Evolutionary conservation across 768 basidiomycete species (phyloP).

Genomic region (Hericium alpestre): DNA sequence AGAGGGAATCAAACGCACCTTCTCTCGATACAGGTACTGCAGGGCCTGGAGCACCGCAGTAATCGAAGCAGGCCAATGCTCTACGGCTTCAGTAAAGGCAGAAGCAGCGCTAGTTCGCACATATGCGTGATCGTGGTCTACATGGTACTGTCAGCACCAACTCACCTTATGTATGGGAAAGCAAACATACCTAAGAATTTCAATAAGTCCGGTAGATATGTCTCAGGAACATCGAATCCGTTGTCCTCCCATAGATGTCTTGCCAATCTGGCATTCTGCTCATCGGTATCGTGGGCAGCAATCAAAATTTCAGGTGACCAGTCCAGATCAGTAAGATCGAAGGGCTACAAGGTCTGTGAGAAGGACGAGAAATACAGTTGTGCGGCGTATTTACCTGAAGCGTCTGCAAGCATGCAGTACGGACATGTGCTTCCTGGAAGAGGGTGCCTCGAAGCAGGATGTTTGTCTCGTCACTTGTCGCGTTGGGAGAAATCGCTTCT

Average conservation of each 20-base stretch:
- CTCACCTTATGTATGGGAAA: neutral
- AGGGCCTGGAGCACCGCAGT: slow-evolving; percentile 39
- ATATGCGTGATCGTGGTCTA: slow-evolving; percentile 73
- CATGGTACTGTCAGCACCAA: neutral
- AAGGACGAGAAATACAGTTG: neutral
- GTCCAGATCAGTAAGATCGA: slow-evolving; percentile 89
- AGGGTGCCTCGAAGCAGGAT: slow-evolving; percentile 67
- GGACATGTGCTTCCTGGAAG: slow-evolving; percentile 76
- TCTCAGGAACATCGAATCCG: slow-evolving; percentile 75
- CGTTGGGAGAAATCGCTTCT: slow-evolving; percentile 61
- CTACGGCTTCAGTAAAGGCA: slow-evolving; percentile 70
- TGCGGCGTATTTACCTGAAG: slow-evolving; percentile 49
- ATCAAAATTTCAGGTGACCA: slow-evolving; percentile 88
- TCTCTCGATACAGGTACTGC: slow-evolving; percentile 72
- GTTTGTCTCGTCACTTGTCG: slow-evolving; percentile 49
- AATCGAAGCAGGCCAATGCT: slow-evolving; percentile 54
- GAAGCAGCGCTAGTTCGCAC: slow-evolving; percentile 63
- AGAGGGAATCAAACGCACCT: slow-evolving; percentile 32
- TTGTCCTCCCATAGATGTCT: slow-evolving; percentile 90
- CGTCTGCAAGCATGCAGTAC: slow-evolving; percentile 83
- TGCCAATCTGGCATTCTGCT: slow-evolving; percentile 80
- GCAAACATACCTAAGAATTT: slow-evolving; percentile 52
- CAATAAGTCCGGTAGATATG: slow-evolving; percentile 47
- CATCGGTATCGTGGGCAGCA: slow-evolving; percentile 79
- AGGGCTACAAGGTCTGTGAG: slow-evolving; percentile 44